Conservation (phyloP, 441 rosid genomes). For the Eruca vesicaria region DNA sequence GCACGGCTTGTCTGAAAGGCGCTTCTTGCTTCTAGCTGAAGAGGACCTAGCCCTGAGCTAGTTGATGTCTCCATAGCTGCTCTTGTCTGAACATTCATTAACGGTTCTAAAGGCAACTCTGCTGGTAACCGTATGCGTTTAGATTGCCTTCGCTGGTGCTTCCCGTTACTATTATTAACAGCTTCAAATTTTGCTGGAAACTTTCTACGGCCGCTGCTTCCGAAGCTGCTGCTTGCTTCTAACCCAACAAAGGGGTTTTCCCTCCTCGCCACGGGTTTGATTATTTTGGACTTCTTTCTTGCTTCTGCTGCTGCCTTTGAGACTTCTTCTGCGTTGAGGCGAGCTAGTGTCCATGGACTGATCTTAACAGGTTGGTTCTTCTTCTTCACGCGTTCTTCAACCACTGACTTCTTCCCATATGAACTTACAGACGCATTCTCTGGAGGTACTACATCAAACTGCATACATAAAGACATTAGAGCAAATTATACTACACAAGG, state of each 20-base stretch:
- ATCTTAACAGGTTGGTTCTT: slow-evolving; percentile 76
- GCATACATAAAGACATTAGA: slow-evolving; percentile 25
- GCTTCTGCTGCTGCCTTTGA: slow-evolving; percentile 98
- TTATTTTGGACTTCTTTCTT: slow-evolving; percentile 80
- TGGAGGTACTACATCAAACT: slow-evolving; percentile 99
- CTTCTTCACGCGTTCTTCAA: slow-evolving; percentile 75
- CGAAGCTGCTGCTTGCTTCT: slow-evolving; percentile 70
- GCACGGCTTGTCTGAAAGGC: slow-evolving; percentile 92
- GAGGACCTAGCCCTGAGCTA: slow-evolving; percentile 84
- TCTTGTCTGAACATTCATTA: slow-evolving; percentile 44
- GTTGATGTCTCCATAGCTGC: slow-evolving; percentile 59
- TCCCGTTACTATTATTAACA: slow-evolving; percentile 53
- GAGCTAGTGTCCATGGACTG: slow-evolving; percentile 95
- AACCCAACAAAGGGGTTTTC: slow-evolving; percentile 60
- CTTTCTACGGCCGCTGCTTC: slow-evolving; percentile 70
- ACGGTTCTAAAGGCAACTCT: slow-evolving; percentile 63
- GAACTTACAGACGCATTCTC: slow-evolving; percentile 92
- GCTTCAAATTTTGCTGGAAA: slow-evolving; percentile 66
- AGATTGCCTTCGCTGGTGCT: slow-evolving; percentile 43
- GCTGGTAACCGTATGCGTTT: slow-evolving; percentile 82
- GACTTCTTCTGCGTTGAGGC: slow-evolving; percentile 94
- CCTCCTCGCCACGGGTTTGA: slow-evolving; percentile 71
- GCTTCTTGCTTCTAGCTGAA: slow-evolving; percentile 91
- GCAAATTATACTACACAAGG: background rate
- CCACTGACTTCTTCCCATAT: slow-evolving; percentile 64